Base-by-base conservation (phyloP, 129 eudicot genomes). In the Sambucus nigra region DNA sequence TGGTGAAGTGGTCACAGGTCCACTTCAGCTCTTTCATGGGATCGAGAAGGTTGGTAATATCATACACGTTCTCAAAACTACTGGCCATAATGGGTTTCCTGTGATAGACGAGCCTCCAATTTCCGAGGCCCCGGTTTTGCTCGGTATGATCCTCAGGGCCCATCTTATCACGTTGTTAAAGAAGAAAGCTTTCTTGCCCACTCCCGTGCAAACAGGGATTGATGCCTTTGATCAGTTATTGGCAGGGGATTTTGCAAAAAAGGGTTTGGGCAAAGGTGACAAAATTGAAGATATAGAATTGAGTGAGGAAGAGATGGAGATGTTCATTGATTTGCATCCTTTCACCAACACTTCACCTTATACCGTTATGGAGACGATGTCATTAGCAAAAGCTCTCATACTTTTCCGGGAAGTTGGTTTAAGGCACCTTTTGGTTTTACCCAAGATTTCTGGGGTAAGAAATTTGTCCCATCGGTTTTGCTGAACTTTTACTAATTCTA, bases 281-380 rank as follows among this genome's bases (percentile, higher is more conserved):
- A 68, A 45, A 53, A 77, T 85, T 47, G 84, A 74, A 17, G 88
- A 85, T 21, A 52, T 91, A 7, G 60, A 71, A 24, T 45, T 89
- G 70, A 65, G 61, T 0, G 80, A 67, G 23, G 98, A 85, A 61
- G 98, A 89, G 47, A 78, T 89, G 98, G 81, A 81, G 45, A 89
- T 89, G 98, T 85, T 58, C 47, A 38, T 89, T 9, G 98, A 89
- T 60, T 69, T 89, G 57, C 98, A 81, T 68, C 98, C 93, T 14
- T 82, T 76, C 35, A 70, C 83, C 8, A 89, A 89, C 59, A 77
- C 94, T 46, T 81, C 95, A 12, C 98, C 98, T 0, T 89, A 76
- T 52, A 81, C 94, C 24, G 95, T 89, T 57, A 88, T 84, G 27
- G 98, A 89, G 77, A 78, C 94, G 6, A 85, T 89, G 95, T 89